Base-by-base conservation (phyloP, 805 yeast species). In the Candida silvicultrix region DNA sequence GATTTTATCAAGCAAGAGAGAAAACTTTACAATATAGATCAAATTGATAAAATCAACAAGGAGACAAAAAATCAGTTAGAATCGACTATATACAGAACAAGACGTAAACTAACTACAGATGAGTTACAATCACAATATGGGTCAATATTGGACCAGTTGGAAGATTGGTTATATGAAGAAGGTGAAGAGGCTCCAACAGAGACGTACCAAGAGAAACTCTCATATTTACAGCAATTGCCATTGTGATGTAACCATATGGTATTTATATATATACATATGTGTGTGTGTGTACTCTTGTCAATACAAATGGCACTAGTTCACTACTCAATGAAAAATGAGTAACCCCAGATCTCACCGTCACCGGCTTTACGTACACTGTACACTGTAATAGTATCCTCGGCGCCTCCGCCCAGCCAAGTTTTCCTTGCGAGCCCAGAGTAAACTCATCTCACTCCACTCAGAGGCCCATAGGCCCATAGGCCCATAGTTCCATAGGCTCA, bases 121-220 rank as follows among this genome's bases (percentile, higher is more conserved):
- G 63, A 89, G 90, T 43, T 70, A 79, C 51, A 84, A 77, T 41
- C 71, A 67, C 56, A 79, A 73, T 60, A 73, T 85, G 59, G 60
- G 76, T 38, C 79, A 68, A 51, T 70, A 78, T 74, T 85, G 60
- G 63, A 71, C 63, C 79, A 77, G 62, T 75, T 92, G 50, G 94
- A 86, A 73, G 89, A 85, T 62, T 85, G 95, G 95, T 77, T 85
- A 56, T 85, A 85, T 68, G 90, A 82, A 52, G 94, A 83, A 41
- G 95, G 95, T 54, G 84, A 82, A 62, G 94, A 85, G 64, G 77
- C 90, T 47, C 70, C 84, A 60, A 85, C 85, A 78, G 92, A 85
- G 53, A 84, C 80, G 67, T 85, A 85, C 72, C 77, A 85, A 66
- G 92, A 92, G 60, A 83, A 81, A 69, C 82, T 83, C 67, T 92